Percentiles rank a stretch among this genome's conserved stretches.
Evolutionary conservation across 2,329 filamentous ascomycete genomes (phyloP).

Genomic region (Botrytis tulipae): DNA sequence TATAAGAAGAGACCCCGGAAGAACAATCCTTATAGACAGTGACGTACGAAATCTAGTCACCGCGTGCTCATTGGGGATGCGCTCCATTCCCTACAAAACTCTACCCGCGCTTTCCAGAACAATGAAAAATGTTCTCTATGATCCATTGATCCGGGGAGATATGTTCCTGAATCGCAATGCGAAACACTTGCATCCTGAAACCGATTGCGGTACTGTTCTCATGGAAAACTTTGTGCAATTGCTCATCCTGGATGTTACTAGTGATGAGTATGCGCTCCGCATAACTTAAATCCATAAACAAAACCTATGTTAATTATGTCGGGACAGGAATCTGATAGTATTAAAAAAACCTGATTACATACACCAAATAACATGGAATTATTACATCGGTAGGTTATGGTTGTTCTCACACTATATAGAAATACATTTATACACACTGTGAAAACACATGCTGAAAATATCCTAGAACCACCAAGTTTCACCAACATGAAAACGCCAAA

Average conservation of each 20-base stretch:
- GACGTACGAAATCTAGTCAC: background rate
- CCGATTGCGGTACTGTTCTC: background rate
- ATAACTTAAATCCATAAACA: background rate
- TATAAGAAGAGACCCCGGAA: background rate
- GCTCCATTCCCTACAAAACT: background rate
- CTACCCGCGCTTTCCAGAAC: background rate
- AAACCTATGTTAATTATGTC: background rate
- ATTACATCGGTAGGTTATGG: background rate
- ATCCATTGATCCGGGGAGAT: background rate
- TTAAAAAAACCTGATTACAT: background rate
- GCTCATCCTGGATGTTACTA: background rate
- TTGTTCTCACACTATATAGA: background rate
- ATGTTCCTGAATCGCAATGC: background rate
- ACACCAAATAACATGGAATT: background rate
- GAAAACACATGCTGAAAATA: background rate
- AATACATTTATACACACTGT: background rate
- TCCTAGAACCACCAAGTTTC: background rate
- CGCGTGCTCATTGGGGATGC: background rate
- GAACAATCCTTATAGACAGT: background rate
- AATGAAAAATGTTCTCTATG: background rate
- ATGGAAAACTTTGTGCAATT: background rate
- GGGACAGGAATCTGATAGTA: background rate
- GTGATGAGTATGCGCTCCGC: background rate
- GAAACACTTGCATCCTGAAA: background rate
- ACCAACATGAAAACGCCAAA: background rate